These are phyloP conservation scores for Lyophyllum decastes DNA, from an alignment of 768 basidiomycete genomes.

Conservation along the genomic window DNA sequence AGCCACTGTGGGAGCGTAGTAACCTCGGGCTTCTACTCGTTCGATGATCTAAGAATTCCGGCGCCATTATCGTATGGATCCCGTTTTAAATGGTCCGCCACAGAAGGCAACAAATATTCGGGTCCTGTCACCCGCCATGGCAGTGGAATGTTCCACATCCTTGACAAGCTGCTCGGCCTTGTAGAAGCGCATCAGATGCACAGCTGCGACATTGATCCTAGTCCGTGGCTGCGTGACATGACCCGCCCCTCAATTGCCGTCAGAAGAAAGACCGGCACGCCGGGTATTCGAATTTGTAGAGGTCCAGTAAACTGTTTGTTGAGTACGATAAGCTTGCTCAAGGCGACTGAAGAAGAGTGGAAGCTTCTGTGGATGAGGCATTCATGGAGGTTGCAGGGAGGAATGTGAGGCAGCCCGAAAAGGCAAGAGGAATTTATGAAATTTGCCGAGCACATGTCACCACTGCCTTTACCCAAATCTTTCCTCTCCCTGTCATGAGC, in stretches of 20 bases:
- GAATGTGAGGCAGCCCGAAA: constrained; percentile 19
- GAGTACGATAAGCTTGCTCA: neutral
- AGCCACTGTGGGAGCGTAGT: neutral
- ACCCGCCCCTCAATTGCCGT: neutral
- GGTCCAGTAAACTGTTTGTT: neutral
- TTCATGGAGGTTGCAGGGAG: no score
- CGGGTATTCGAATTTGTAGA: neutral
- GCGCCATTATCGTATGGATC: no score
- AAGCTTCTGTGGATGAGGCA: neutral
- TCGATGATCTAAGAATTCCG: neutral
- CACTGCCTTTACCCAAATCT: constrained; percentile 18
- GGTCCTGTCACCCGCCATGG: neutral
- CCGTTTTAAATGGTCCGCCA: neutral
- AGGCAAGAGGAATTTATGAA: constrained; percentile 22
- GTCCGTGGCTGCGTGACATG: neutral
- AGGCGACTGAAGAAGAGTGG: neutral
- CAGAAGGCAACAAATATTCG: neutral
- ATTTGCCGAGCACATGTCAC: constrained; percentile 22
- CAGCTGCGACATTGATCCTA: neutral
- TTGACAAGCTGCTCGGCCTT: neutral
- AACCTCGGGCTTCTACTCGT: neutral
- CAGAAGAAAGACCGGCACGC: neutral
- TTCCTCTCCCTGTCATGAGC: constrained; percentile 24
- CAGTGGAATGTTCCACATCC: neutral
- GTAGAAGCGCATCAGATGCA: neutral